Base-by-base conservation (phyloP, 1,284 basidiomycete species). In the Peniophora sp. region DNA sequence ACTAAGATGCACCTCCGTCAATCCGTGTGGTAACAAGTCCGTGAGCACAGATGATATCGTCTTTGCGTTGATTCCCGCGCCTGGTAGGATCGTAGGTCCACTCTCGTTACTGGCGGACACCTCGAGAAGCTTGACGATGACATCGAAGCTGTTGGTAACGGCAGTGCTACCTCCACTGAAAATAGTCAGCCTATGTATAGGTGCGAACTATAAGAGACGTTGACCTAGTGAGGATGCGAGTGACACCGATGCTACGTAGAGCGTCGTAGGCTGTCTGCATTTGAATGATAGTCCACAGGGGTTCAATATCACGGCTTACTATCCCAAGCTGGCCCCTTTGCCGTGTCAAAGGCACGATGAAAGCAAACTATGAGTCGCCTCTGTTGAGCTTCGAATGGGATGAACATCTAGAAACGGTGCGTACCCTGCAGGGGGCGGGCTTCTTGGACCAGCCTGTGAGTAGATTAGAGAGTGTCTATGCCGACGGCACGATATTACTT, bases 341-440 rank as follows among this genome's bases (percentile, higher is more conserved):
- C 77, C 81, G 91, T 81, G 61, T 92, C 89, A 59, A 91, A 85
- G 16, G 89, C 89, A 50, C 89, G 73, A 61, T 92, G 89, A 62
- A 92, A 92, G 56, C 85, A 89, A 32, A 89, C 89, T 89, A 57
- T 36, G 10, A 10, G 10, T 36, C 34, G n/a, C n/a, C n/a, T 10
- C n/a, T n/a, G 34, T 36, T 10, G 34, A 36, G 10, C 10, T 10
- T 36, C 34, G 34, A 36, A 10, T 10, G n/a, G 34, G 34, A n/a
- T 36, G n/a, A 10, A 36, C 10, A n/a, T 36, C 34, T n/a, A 10
- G n/a, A n/a, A n/a, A n/a, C n/a, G n/a, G 10, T 49, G 53, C 62
- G 50, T 52, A 82, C 89, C 79, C 77, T 89, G 74, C 53, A 89
- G 59, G 1, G 83, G 81, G 17, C 67, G 58, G 16, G 85, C 81